Conservation (phyloP, 2,329 filamentous ascomycete genomes). For the Thermothelomyces thermophilus region DNA sequence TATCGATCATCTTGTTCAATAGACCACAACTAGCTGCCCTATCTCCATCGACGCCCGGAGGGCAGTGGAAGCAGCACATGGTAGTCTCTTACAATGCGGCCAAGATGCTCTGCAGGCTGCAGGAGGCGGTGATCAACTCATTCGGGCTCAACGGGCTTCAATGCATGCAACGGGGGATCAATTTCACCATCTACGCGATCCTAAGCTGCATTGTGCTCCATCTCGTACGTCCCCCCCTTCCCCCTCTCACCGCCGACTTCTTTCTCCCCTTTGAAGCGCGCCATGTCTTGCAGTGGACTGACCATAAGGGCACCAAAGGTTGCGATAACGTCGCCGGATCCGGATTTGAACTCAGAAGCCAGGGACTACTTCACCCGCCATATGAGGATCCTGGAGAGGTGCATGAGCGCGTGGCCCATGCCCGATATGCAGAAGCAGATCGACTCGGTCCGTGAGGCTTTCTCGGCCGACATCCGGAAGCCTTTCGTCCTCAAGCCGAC, state of each 20-base stretch:
- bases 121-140: slow-evolving; percentile 71
- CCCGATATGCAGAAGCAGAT: slow-evolving; percentile 87
- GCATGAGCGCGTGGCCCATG: slow-evolving; percentile 77
- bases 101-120: slow-evolving; percentile 75
- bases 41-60: slow-evolving; percentile 62
- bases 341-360: slow-evolving; percentile 76
- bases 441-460: slow-evolving; percentile 80
- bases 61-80: slow-evolving; percentile 84
- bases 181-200: slow-evolving; percentile 89
- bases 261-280: no score
- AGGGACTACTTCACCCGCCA: slow-evolving; percentile 86
- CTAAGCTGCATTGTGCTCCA: slow-evolving; percentile 90
- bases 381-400: slow-evolving; percentile 87
- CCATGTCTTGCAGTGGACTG: slow-evolving; percentile 11
- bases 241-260: not conserved
- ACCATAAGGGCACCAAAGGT: slow-evolving; percentile 50
- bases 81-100: slow-evolving; percentile 76
- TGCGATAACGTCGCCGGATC: slow-evolving; percentile 87
- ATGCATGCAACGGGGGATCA: slow-evolving; percentile 90
- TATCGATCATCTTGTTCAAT: slow-evolving; percentile 80
- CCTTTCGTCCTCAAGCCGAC: slow-evolving; percentile 83
- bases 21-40: slow-evolving; percentile 77
- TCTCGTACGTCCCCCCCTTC: slow-evolving; percentile 55
- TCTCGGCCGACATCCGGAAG: slow-evolving; percentile 77
- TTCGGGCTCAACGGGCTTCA: slow-evolving; percentile 76